Percentiles rank a stretch among this genome's conserved stretches.
Conservation (phyloP, 495 filamentous ascomycete genomes). For the Alectoria sarmentosa region DNA sequence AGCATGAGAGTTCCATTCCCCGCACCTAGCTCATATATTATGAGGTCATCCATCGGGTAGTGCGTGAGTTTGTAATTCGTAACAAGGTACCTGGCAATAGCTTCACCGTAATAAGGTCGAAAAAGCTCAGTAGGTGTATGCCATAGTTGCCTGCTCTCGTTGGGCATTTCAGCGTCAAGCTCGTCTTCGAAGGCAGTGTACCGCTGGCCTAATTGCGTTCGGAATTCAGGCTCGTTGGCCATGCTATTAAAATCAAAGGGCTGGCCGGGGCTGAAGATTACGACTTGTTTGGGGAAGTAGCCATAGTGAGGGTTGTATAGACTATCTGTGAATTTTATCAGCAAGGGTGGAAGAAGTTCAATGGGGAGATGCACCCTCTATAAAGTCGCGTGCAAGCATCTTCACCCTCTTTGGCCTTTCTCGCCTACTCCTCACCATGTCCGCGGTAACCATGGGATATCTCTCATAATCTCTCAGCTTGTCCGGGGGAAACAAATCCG, state of each 20-base stretch:
- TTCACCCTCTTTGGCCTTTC: constrained; percentile 83
- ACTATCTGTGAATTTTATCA: constrained; percentile 59
- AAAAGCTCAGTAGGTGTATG: constrained; percentile 98
- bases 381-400: constrained; percentile 96
- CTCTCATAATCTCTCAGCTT: constrained; percentile 68
- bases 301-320: constrained; percentile 96
- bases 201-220: constrained; percentile 61
- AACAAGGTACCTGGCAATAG: constrained; percentile 88
- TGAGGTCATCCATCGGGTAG: constrained; percentile 93
- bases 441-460: constrained; percentile 80
- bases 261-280: constrained; percentile 87
- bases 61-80: constrained; percentile 91
- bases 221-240: constrained; percentile 76
- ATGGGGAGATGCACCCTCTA: constrained; percentile 61
- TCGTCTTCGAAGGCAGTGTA: constrained; percentile 88
- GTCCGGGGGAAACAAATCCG: constrained; percentile 60
- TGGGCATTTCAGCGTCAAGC: constrained; percentile 60
- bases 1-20: constrained; percentile 97
- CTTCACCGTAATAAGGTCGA: constrained; percentile 92
- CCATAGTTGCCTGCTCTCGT: constrained; percentile 87
- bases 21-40: constrained; percentile 98
- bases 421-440: constrained; percentile 58
- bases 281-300: constrained; percentile 95
- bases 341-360: constrained; percentile 3
- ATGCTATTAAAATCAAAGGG: constrained; percentile 87